phyloP scores from a whole-genome alignment of 83 land plant genomes.

The Isoetes engelmannii region DNA sequence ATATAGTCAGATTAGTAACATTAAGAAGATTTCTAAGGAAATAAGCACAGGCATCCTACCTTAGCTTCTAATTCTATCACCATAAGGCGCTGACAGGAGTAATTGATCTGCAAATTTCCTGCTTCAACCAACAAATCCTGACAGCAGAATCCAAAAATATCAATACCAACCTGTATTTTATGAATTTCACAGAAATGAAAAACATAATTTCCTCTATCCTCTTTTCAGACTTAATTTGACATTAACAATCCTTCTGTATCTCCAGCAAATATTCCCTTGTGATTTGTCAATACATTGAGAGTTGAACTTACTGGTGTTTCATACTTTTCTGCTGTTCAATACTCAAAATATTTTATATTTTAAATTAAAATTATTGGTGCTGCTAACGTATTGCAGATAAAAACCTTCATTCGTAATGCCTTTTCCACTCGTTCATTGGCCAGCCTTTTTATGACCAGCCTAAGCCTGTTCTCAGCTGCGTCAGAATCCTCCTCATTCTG shows the following conservation, averaged over 20 bases:
- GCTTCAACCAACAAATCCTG: constrained; percentile 61
- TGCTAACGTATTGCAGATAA: background rate
- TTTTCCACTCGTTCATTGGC: constrained; percentile 44
- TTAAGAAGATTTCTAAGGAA: background rate
- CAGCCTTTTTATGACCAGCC: constrained; percentile 35
- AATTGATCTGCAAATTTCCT: constrained; percentile 35
- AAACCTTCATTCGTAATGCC: constrained; percentile 64
- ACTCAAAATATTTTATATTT: background rate
- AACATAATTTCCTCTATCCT: background rate
- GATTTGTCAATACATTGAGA: too few species aligned
- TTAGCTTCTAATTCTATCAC: constrained; percentile 60
- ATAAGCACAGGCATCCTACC: constrained; percentile 25
- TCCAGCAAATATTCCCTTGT: too few species aligned
- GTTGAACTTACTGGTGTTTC: too few species aligned
- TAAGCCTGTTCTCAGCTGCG: constrained; percentile 46
- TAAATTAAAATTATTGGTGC: background rate
- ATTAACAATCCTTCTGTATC: too few species aligned
- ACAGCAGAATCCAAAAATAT: background rate
- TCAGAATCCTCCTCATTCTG: constrained; percentile 58
- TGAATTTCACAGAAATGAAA: background rate
- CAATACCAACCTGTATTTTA: background rate
- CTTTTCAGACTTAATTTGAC: too few species aligned
- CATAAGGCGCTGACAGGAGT: constrained; percentile 40
- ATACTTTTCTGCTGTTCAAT: background rate
- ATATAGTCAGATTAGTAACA: too few species aligned